phyloP scores from a whole-genome alignment of 2,329 filamentous ascomycete genomes.

The Didymella keratinophila region DNA sequence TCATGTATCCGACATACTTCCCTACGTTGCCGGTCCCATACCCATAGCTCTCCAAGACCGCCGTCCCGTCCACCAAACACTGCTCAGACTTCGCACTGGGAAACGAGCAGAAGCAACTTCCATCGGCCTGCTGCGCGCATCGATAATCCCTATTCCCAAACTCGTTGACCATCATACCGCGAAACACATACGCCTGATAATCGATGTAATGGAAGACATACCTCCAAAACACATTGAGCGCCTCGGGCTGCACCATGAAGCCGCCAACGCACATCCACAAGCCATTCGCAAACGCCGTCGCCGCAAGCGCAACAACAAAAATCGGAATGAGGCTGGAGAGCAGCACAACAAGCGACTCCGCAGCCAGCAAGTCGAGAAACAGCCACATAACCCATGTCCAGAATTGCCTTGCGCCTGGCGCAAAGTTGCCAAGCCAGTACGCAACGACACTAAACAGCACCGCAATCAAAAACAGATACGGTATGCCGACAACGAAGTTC shows the following conservation, averaged over 20 bases:
- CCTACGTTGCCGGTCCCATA: slow-evolving; percentile 70
- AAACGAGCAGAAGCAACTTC: slow-evolving; percentile 74
- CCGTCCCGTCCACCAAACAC: slow-evolving; percentile 75
- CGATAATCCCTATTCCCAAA: slow-evolving; percentile 71
- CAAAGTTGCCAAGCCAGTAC: slow-evolving; percentile 84
- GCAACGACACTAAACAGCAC: slow-evolving; percentile 76
- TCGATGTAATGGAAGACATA: slow-evolving; percentile 91
- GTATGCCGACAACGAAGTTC: slow-evolving; percentile 83
- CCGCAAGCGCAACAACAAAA: slow-evolving; percentile 80
- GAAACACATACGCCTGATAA: slow-evolving; percentile 85
- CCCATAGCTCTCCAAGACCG: slow-evolving; percentile 73
- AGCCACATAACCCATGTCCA: slow-evolving; percentile 84
- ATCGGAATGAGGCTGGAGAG: slow-evolving; percentile 76
- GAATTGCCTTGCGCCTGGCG: slow-evolving; percentile 70
- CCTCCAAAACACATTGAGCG: slow-evolving; percentile 83
- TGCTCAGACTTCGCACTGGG: slow-evolving; percentile 66
- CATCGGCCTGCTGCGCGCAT: slow-evolving; percentile 56
- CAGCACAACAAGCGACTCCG: slow-evolving; percentile 82
- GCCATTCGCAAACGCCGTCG: slow-evolving; percentile 85
- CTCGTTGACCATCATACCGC: slow-evolving; percentile 94
- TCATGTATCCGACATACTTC: slow-evolving; percentile 77
- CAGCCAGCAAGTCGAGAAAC: slow-evolving; percentile 82
- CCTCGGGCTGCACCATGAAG: slow-evolving; percentile 76
- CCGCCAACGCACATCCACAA: slow-evolving; percentile 89
- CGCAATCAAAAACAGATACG: slow-evolving; percentile 81